Percentiles rank a stretch among this genome's conserved stretches.
Evolutionary conservation across 2,329 filamentous ascomycete species (phyloP).

Genomic region (Exophiala sp.): DNA sequence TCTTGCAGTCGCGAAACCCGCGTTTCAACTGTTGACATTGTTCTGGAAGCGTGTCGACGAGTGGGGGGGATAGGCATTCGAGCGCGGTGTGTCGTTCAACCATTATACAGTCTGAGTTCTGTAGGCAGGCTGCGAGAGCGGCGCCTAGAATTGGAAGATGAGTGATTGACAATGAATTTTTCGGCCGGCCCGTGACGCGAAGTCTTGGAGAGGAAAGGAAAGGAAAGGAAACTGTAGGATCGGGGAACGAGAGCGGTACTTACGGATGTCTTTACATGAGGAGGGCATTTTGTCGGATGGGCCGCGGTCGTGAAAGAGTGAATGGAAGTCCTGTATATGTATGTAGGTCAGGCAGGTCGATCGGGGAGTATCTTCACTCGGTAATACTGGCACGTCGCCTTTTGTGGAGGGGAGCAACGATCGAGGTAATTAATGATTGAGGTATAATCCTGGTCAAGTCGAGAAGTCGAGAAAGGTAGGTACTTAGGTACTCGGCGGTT

Average conservation of each 20-base stretch:
- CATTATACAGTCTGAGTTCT: constrained; percentile 95
- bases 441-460: too few relatives aligned
- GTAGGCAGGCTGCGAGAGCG: constrained; percentile 88
- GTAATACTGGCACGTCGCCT: too few relatives aligned
- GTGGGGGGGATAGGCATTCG: constrained; percentile 80
- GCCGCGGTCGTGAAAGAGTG: too few relatives aligned
- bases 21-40: constrained; percentile 90
- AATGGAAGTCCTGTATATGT: too few relatives aligned
- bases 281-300: constrained; percentile 75
- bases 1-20: constrained; percentile 90
- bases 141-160: constrained; percentile 1
- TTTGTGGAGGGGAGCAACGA: too few relatives aligned
- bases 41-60: constrained; percentile 72
- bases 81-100: constrained; percentile 76
- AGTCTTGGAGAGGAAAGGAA: background rate
- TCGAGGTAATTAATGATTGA: too few relatives aligned
- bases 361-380: too few relatives aligned
- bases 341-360: too few relatives aligned
- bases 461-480: background rate
- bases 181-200: too few relatives aligned
- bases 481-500: too few relatives aligned
- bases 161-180: constrained; percentile 1
- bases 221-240: background rate
- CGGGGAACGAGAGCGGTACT: constrained; percentile 37
- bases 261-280: constrained; percentile 95